These are phyloP conservation scores for Zizania palustris DNA, from an alignment of 202 grass and related monocot genomes.

Conservation along the genomic window DNA sequence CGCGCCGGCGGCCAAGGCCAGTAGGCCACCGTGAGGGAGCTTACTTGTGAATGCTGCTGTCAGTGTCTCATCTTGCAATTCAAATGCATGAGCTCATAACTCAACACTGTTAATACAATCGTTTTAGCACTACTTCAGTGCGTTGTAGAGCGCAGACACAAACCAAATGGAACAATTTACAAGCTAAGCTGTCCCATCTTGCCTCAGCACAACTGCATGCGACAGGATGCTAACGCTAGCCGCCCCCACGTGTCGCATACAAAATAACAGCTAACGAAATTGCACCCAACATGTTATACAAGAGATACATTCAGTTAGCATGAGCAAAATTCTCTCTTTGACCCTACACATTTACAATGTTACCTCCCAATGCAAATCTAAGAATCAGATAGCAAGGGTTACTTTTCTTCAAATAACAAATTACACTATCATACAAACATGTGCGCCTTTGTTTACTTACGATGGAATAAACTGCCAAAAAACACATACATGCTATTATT, in stretches of 20 bases:
- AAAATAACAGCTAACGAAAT: background rate
- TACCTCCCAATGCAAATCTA: conserved; percentile 27
- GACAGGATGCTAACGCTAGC: no score
- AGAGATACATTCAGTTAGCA: background rate
- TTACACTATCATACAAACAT: conserved; percentile 53
- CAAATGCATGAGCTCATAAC: no score
- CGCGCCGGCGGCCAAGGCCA: conserved; percentile 22
- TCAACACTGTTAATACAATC: no score
- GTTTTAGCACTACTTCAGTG: no score
- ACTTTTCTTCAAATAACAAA: conserved; percentile 21
- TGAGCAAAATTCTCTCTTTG: conserved; percentile 31
- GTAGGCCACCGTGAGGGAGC: conserved; percentile 36
- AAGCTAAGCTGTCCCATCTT: no score
- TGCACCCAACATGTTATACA: background rate
- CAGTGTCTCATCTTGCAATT: no score
- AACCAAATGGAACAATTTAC: no score
- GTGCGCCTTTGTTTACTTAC: conserved; percentile 24
- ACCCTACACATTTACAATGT: conserved; percentile 52
- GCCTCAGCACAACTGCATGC: no score
- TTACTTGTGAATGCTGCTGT: background rate
- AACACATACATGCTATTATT: conserved; percentile 35
- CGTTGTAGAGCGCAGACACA: no score
- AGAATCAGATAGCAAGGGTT: background rate
- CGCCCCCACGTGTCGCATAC: background rate
- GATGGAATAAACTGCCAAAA: conserved; percentile 8